Evolutionary conservation across 805 yeast genomes (phyloP).

Genomic region (Yarrowia sp.): DNA sequence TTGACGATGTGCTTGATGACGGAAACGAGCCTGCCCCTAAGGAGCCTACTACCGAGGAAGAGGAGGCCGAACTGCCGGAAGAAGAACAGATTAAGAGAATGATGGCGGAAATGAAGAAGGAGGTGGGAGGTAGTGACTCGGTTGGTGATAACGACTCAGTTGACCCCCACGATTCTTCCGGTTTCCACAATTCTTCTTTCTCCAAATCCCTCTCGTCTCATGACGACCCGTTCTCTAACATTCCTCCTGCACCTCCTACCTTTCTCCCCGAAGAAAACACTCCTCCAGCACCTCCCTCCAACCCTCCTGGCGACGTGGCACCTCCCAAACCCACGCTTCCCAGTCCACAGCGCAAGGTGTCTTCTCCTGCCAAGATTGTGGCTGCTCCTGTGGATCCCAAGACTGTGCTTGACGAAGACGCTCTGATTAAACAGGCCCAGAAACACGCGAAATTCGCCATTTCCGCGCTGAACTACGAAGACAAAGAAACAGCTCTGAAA

Average conservation of each 20-base stretch:
- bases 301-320: conserved; percentile 26
- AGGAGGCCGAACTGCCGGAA: neutral
- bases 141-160: neutral
- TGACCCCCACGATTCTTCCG: neutral
- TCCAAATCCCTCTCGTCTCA: neutral
- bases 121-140: neutral
- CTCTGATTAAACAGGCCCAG: conserved; percentile 45
- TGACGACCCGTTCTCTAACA: neutral
- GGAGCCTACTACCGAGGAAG: neutral
- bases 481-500: conserved; percentile 55
- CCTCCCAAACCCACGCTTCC: conserved; percentile 25
- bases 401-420: conserved; percentile 38
- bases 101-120: conserved; percentile 3
- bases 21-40: neutral
- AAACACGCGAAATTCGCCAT: conserved; percentile 70
- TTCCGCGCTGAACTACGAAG: conserved; percentile 70
- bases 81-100: neutral
- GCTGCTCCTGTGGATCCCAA: conserved; percentile 19
- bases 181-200: neutral
- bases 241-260: conserved; percentile 9
- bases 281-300: conserved; percentile 3
- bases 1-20: neutral
- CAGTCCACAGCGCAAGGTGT: conserved; percentile 7
- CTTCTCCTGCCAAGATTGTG: conserved; percentile 24
- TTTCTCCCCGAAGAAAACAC: neutral